These are phyloP conservation scores for Fusarium mundagurra DNA, from an alignment of 2,329 filamentous ascomycete species.

Conservation along the genomic window DNA sequence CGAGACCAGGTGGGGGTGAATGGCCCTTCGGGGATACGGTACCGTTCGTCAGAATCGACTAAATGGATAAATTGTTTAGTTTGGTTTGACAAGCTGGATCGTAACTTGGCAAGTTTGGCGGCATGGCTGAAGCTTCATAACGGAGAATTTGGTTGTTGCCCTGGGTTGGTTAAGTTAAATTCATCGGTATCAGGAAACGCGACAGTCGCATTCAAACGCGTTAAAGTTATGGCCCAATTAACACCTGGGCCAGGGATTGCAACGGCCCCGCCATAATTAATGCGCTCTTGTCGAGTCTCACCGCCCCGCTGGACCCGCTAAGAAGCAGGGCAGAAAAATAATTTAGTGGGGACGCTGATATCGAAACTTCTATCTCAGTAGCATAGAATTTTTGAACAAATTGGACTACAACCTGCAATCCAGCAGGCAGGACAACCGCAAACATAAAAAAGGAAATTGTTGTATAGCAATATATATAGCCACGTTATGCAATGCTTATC, in stretches of 20 bases:
- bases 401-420: not conserved
- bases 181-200: conserved; percentile 29
- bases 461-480: not conserved
- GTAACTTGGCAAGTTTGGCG: not conserved
- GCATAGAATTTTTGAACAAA: not conserved
- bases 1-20: conserved; percentile 7
- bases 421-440: not conserved
- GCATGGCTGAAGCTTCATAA: conserved; percentile 3
- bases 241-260: not conserved
- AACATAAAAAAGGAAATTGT: not conserved
- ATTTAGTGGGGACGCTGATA: conserved; percentile 15
- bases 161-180: conserved; percentile 4
- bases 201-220: conserved; percentile 34
- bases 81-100: not conserved
- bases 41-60: not conserved
- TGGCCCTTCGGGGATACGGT: not conserved
- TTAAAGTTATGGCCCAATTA: conserved; percentile 29
- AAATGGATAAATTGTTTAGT: not conserved
- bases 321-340: conserved; percentile 45
- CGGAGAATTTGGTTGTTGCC: not conserved
- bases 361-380: conserved; percentile 18
- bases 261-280: not conserved
- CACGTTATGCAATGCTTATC: conserved; percentile 44
- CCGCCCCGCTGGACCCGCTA: not conserved
- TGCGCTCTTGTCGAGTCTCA: conserved; percentile 22